phyloP scores from a whole-genome alignment of 163 green algal genomes.

The Coccomyxa subellipsoidea region DNA sequence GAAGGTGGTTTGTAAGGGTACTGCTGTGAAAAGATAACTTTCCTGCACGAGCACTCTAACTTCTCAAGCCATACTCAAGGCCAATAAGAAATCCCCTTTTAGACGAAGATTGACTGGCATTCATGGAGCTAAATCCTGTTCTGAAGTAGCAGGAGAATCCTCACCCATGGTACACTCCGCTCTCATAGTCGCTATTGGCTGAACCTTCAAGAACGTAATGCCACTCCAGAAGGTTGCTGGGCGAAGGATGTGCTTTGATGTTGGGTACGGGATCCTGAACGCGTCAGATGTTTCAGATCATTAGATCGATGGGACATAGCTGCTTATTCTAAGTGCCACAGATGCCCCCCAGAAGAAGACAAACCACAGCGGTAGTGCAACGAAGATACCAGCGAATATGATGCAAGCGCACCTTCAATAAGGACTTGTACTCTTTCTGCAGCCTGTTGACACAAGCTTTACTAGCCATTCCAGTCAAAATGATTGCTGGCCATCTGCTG shows the following conservation, averaged over 20 bases:
- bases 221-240: conserved; percentile 63
- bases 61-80: no score
- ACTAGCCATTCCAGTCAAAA: background rate
- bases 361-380: background rate
- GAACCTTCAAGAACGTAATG: conserved; percentile 66
- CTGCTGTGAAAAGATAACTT: conserved; percentile 62
- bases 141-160: background rate
- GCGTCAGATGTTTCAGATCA: background rate
- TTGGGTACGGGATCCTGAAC: conserved; percentile 49
- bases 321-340: no score
- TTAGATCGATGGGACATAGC: no score
- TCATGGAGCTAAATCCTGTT: background rate
- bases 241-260: conserved; percentile 51
- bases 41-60: conserved; percentile 17
- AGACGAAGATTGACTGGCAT: no score
- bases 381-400: background rate
- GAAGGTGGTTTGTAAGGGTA: conserved; percentile 85
- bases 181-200: conserved; percentile 49
- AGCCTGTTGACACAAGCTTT: conserved; percentile 48
- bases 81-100: no score
- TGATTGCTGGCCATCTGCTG: background rate
- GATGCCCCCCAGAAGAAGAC: no score
- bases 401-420: conserved; percentile 30
- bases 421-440: conserved; percentile 57
- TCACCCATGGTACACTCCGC: conserved; percentile 56